Evolutionary conservation across 2,329 filamentous ascomycete species (phyloP).

Genomic region (Fusarium udum): DNA sequence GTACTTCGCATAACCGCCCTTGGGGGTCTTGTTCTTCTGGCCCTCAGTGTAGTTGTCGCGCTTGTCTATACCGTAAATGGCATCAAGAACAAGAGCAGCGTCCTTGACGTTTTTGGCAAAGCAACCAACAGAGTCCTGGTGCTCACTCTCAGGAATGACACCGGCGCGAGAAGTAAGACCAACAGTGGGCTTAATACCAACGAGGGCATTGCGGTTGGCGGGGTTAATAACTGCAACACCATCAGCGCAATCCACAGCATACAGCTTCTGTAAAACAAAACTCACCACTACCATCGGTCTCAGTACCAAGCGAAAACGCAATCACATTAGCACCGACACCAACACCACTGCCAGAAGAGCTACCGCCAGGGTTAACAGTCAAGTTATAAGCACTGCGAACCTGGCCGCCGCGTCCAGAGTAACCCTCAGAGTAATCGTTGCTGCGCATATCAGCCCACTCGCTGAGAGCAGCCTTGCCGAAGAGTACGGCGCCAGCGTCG

Average conservation of each 20-base stretch:
- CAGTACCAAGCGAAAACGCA: constrained; percentile 74
- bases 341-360: constrained; percentile 71
- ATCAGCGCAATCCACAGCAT: constrained; percentile 3
- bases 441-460: constrained; percentile 81
- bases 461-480: constrained; percentile 75
- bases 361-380: constrained; percentile 73
- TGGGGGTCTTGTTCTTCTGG: constrained; percentile 64
- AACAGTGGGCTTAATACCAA: constrained; percentile 81
- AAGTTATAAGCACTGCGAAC: constrained; percentile 74
- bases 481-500: constrained; percentile 71
- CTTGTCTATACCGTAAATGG: constrained; percentile 71
- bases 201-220: constrained; percentile 72
- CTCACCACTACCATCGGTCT: constrained; percentile 73
- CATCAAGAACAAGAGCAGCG: constrained; percentile 71
- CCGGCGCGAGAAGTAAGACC: constrained; percentile 73
- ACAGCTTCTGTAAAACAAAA: not conserved
- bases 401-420: constrained; percentile 71
- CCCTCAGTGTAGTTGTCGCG: constrained; percentile 73
- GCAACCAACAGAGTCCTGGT: constrained; percentile 75
- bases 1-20: constrained; percentile 65
- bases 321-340: constrained; percentile 71
- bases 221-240: constrained; percentile 70
- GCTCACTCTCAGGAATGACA: constrained; percentile 71
- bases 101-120: constrained; percentile 76
- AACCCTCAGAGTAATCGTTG: constrained; percentile 74